phyloP scores from a whole-genome alignment of 208 protist species.

The Eutreptiella sp. region DNA sequence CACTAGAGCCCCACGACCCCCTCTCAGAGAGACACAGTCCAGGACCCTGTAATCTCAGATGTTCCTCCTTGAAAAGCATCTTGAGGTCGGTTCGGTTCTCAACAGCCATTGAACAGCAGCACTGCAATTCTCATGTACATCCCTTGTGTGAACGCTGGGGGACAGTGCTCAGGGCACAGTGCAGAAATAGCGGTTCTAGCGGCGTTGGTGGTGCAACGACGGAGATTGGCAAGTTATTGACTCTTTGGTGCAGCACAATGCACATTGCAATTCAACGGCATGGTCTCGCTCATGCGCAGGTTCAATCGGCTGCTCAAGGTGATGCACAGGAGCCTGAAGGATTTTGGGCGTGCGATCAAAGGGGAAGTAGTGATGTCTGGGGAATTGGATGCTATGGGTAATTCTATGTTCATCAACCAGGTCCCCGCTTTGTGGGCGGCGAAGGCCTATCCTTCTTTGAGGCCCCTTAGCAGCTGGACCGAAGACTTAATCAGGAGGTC shows the following conservation, averaged over 20 bases:
- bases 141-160: no score
- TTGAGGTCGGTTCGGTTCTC: no score
- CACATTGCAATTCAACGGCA: not conserved
- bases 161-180: not conserved
- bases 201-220: conserved; percentile 11
- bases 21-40: no score
- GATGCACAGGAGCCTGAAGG: conserved; percentile 72
- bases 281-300: conserved; percentile 34
- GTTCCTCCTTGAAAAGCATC: no score
- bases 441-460: conserved; percentile 89
- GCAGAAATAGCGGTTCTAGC: not conserved
- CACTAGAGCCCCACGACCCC: no score
- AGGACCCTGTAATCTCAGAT: no score
- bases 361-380: conserved; percentile 93
- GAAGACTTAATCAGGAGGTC: conserved; percentile 92
- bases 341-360: conserved; percentile 82
- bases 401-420: conserved; percentile 88
- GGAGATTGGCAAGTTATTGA: not conserved
- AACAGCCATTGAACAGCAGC: no score
- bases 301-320: conserved; percentile 87
- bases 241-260: not conserved
- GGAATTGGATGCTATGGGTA: conserved; percentile 85
- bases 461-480: conserved; percentile 90
- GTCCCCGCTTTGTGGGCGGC: conserved; percentile 77
- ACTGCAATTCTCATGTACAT: no score